Conservation (phyloP, 805 yeast genomes). For the Schizosaccharomyces octosporus region DNA sequence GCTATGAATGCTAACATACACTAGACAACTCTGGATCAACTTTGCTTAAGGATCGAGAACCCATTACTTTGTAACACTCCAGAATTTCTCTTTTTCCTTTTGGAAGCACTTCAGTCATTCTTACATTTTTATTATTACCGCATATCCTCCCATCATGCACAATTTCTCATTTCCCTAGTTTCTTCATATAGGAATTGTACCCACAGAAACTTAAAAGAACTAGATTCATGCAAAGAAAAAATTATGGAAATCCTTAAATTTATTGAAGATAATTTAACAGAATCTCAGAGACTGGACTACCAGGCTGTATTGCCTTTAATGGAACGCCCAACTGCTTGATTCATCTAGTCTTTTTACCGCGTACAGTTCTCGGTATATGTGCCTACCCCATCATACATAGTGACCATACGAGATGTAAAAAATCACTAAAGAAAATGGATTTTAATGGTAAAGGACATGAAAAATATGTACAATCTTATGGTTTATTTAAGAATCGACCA, state of each 20-base stretch:
- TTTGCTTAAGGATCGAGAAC: background rate
- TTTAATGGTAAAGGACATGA: background rate
- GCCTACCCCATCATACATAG: too few relatives aligned
- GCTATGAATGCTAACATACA: background rate
- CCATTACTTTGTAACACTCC: background rate
- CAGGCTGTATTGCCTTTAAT: too few relatives aligned
- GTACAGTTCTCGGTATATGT: too few relatives aligned
- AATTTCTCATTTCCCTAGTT: background rate
- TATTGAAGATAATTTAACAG: background rate
- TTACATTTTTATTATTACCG: background rate
- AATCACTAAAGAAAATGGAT: background rate
- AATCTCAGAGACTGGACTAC: too few relatives aligned
- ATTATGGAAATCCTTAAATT: background rate
- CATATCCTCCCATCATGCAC: background rate
- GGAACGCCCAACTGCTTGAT: too few relatives aligned
- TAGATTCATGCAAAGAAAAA: too few relatives aligned
- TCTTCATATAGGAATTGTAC: background rate
- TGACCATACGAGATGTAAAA: background rate
- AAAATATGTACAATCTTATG: background rate
- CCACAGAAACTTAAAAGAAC: background rate
- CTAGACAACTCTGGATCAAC: background rate
- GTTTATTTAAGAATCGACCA: background rate
- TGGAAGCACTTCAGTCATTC: background rate
- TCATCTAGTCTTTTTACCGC: too few relatives aligned
- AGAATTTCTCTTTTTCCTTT: background rate